Percentiles rank a stretch among this genome's conserved stretches.
These are phyloP conservation scores for Rhodosporidiobolus odoratus DNA, from an alignment of 768 basidiomycete species.

Conservation along the genomic window DNA sequence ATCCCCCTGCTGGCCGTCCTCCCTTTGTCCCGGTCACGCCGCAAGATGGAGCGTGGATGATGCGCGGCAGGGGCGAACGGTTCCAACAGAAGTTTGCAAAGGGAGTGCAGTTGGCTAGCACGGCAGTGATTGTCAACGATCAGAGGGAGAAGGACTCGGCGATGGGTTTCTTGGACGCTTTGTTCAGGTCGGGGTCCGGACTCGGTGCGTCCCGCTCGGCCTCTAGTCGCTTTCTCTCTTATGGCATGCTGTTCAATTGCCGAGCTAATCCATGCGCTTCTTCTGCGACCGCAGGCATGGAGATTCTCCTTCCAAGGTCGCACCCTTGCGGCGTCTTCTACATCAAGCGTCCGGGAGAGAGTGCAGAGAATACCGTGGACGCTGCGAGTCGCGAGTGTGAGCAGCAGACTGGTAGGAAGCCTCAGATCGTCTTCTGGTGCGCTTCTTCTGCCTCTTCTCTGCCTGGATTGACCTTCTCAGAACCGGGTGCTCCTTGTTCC, in stretches of 20 bases:
- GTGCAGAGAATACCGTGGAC: neutral
- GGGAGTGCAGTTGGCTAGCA: neutral
- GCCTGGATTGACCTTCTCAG: too few relatives aligned
- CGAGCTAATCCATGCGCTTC: too few relatives aligned
- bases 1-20: neutral
- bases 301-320: too few relatives aligned
- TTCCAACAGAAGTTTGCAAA: neutral
- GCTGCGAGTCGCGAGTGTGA: neutral
- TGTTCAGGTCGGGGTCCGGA: neutral
- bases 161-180: neutral
- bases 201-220: neutral
- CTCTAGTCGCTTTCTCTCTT: neutral
- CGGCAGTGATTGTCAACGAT: neutral
- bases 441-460: neutral
- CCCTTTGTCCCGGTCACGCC: neutral
- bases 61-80: neutral
- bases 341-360: neutral
- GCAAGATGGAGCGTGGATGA: neutral
- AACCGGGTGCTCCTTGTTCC: neutral
- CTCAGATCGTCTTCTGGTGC: slow-evolving; percentile 16
- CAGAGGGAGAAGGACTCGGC: neutral
- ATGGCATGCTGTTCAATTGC: neutral
- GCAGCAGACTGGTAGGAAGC: neutral
- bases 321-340: neutral
- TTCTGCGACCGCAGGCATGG: neutral